A percentile compares a stretch with the other conserved stretches of the same genome.
These are phyloP conservation scores for Annulohypoxylon bovei DNA, from an alignment of 495 filamentous ascomycete species.

Conservation along the genomic window DNA sequence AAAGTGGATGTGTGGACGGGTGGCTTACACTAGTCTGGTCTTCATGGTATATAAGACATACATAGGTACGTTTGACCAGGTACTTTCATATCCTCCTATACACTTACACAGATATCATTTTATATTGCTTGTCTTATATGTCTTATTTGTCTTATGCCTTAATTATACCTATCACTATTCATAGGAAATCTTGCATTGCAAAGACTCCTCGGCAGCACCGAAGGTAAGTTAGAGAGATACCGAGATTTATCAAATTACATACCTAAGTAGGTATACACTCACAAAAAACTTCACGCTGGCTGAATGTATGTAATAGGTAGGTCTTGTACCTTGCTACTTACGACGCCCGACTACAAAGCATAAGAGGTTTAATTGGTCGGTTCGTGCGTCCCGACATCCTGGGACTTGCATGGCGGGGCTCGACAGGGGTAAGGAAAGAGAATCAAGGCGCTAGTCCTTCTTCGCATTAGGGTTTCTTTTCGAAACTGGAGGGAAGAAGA, in stretches of 20 bases:
- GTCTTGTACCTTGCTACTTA: slow-evolving; percentile 15
- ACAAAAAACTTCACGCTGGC: neutral
- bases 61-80: neutral
- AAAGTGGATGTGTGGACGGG: slow-evolving; percentile 13
- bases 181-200: too few species aligned
- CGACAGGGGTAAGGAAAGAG: slow-evolving; percentile 4
- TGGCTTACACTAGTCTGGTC: neutral
- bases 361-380: slow-evolving; percentile 21
- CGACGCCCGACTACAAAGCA: slow-evolving; percentile 32
- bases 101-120: neutral
- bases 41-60: neutral
- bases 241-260: neutral
- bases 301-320: slow-evolving; percentile 7
- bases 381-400: slow-evolving; percentile 42
- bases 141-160: neutral
- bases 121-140: neutral
- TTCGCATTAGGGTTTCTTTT: slow-evolving; percentile 14
- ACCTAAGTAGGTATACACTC: neutral
- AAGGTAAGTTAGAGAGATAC: neutral
- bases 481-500: slow-evolving; percentile 23
- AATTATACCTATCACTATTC: too few species aligned
- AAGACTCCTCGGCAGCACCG: too few species aligned
- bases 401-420: slow-evolving; percentile 43
- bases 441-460: neutral
- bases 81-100: neutral